Base-by-base conservation (phyloP, 2,329 filamentous ascomycete genomes). In the Aspergillus arachidicola region DNA sequence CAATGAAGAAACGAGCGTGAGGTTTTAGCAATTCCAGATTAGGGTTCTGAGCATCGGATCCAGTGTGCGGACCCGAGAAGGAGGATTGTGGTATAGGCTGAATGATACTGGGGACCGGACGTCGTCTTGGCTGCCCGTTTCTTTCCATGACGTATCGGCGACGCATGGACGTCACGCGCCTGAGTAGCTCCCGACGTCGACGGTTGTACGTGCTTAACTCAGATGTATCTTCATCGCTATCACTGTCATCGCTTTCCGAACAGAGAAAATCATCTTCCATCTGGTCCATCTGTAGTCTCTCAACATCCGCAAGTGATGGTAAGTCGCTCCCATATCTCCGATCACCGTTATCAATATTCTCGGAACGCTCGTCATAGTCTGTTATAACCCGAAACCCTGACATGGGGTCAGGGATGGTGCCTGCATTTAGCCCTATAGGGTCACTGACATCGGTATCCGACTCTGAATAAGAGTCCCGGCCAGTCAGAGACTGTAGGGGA, bases 1-100 rank as follows among this genome's bases (percentile, higher is more conserved):
- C 89, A 60, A 97, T 96, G 73, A 89, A 91, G 79, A 98, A 97
- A 32, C 87, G 87, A 2, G 93, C 92, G 76, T 93, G 88, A 0
- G 92, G 92, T 38, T 84, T 83, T 77, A 94, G 84, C 5, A 92
- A 79, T 48, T 86, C 58, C 50, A 45, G 32, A 41, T 59, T 61
- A 48, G 58, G 30, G 38, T 48, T 26, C 12, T 54, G 65, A 19
- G 63, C 30, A 19, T 60, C 57, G 28, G 58, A 14, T 32, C 57
- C 64, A 23, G 62, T 50, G 32, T 48, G 64, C 11, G 64, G 54
- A 32, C 55, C 62, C 16, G 66, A 55, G 55, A 59, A 21, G 32
- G 62, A 56, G 21, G 62, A 62, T 10, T 65, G 59, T 54, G 66
- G 62, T n/a, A 68, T 62, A 21, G 75, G 72, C 57, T 76, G 71